phyloP scores from a whole-genome alignment of 2,329 filamentous ascomycete genomes.

The Fusarium haematococcum region DNA sequence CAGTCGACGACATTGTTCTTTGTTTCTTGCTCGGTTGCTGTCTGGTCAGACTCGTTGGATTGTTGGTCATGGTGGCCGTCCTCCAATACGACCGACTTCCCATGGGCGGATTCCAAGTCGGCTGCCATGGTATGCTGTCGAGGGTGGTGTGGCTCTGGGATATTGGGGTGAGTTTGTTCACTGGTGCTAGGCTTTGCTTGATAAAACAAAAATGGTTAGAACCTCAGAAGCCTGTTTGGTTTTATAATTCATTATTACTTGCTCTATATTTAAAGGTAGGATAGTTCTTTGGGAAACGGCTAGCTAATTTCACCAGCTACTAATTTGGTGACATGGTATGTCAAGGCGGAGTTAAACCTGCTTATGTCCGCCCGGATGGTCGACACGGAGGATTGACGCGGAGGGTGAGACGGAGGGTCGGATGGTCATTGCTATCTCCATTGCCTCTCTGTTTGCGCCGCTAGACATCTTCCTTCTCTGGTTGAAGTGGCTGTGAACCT shows the following conservation, averaged over 20 bases:
- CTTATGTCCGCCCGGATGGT: background rate
- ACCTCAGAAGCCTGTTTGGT: too few relatives aligned
- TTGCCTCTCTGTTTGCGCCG: slow-evolving; percentile 5
- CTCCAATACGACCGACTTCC: slow-evolving; percentile 10
- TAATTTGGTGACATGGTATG: background rate
- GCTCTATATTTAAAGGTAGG: slow-evolving; percentile 7
- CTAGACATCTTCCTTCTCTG: slow-evolving; percentile 2
- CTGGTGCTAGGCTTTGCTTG: background rate
- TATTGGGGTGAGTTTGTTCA: background rate
- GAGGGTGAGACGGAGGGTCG: slow-evolving; percentile 20
- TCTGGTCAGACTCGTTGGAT: slow-evolving; percentile 21
- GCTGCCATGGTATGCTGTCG: slow-evolving; percentile 20
- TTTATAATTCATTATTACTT: background rate
- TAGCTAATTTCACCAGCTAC: too few relatives aligned
- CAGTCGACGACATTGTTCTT: slow-evolving; percentile 71
- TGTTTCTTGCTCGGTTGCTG: slow-evolving; percentile 19
- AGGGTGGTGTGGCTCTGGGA: background rate
- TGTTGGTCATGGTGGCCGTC: slow-evolving; percentile 25
- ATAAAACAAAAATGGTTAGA: background rate
- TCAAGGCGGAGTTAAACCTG: slow-evolving; percentile 10
- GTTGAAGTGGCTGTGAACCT: background rate
- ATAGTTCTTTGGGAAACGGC: too few relatives aligned
- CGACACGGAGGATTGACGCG: background rate
- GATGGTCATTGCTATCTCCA: slow-evolving; percentile 17
- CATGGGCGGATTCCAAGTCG: slow-evolving; percentile 25